phyloP scores from a whole-genome alignment of 2,329 filamentous ascomycete species.

The Beauveria brongniartii region DNA sequence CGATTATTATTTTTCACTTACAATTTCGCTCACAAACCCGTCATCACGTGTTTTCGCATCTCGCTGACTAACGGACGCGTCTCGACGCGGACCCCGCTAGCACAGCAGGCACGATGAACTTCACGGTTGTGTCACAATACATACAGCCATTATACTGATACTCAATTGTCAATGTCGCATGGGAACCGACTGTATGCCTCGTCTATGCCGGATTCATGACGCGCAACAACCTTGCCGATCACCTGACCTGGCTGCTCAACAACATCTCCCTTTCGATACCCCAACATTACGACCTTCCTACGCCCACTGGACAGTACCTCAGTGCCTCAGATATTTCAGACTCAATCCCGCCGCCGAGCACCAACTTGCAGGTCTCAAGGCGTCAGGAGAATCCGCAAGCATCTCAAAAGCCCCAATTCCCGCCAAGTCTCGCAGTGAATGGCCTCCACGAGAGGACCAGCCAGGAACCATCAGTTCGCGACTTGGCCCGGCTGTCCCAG shows the following conservation, averaged over 20 bases:
- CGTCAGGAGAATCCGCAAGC: neutral
- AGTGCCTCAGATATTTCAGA: constrained; percentile 3
- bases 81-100: constrained; percentile 11
- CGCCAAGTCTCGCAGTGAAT: neutral
- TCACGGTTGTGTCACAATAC: neutral
- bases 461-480: neutral
- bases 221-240: constrained; percentile 51
- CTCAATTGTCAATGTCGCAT: neutral
- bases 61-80: constrained; percentile 14
- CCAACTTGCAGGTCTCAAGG: neutral
- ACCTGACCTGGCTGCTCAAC: constrained; percentile 49
- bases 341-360: neutral
- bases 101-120: neutral
- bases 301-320: constrained; percentile 19
- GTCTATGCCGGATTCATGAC: constrained; percentile 45
- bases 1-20: too few relatives aligned
- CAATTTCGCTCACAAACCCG: neutral
- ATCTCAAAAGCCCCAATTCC: neutral
- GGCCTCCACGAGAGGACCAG: neutral
- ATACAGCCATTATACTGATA: neutral
- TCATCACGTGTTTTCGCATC: constrained; percentile 13
- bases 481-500: constrained; percentile 11
- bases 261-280: constrained; percentile 36
- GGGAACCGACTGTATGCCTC: neutral
- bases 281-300: constrained; percentile 29